These are phyloP conservation scores for Botrytis cinerea DNA, from an alignment of 2,329 filamentous ascomycete species.

Conservation along the genomic window DNA sequence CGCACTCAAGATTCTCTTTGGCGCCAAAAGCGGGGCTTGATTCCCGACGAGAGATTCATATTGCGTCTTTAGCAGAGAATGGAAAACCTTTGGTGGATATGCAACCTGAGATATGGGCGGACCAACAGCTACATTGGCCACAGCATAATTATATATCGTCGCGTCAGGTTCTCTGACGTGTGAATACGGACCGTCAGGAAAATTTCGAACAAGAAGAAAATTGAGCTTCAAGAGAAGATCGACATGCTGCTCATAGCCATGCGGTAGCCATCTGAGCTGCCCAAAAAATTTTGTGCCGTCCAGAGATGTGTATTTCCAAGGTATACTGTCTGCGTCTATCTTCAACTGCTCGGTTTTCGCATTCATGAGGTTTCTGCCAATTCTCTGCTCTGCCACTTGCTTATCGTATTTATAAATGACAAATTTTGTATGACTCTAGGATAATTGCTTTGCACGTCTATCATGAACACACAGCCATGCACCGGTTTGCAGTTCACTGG, in stretches of 20 bases:
- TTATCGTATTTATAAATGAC: neutral
- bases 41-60: neutral
- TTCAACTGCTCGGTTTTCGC: neutral
- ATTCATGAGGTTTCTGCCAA: neutral
- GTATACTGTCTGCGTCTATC: neutral
- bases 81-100: neutral
- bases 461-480: neutral
- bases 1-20: neutral
- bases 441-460: fast-evolving
- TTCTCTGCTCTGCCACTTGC: neutral
- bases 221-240: neutral
- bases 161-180: neutral
- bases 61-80: neutral
- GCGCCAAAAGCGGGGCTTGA: neutral
- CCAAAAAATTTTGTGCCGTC: neutral
- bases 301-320: neutral
- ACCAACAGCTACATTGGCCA: neutral
- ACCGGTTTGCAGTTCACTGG: too few relatives aligned
- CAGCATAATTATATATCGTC: fast-evolving
- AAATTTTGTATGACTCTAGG: neutral
- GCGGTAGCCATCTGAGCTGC: neutral
- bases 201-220: neutral
- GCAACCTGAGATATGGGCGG: neutral
- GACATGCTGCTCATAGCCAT: neutral
- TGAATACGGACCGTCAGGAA: neutral